A percentile compares a stretch with the other conserved stretches of the same genome.
phyloP scores from a whole-genome alignment of 2,329 filamentous ascomycete genomes.

The Pseudogymnoascus sp. region DNA sequence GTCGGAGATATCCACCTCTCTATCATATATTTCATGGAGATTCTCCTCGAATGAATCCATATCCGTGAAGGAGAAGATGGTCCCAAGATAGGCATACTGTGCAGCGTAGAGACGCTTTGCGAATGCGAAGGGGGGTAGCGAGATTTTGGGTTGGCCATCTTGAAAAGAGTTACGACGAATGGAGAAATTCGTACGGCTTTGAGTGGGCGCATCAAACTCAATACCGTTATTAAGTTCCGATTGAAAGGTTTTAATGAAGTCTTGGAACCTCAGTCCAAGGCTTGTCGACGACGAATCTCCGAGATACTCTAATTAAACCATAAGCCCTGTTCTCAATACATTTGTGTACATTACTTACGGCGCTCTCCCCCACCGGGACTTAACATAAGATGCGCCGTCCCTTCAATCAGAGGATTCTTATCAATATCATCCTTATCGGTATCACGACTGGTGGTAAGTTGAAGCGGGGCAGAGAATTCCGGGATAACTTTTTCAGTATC shows the following conservation, averaged over 20 bases:
- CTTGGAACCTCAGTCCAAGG: conserved; percentile 18
- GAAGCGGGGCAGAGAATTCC: neutral
- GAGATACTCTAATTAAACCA: conserved; percentile 17
- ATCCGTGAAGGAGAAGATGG: conserved; percentile 46
- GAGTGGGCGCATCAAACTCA: conserved; percentile 9
- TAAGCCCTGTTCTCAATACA: neutral
- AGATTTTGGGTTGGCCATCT: neutral
- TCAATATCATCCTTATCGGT: conserved; percentile 9
- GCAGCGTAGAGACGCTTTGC: conserved; percentile 41
- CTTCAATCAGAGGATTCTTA: conserved; percentile 11
- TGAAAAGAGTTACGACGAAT: conserved; percentile 3
- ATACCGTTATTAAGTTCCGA: conserved; percentile 4
- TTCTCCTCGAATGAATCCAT: conserved; percentile 38
- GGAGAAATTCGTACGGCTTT: conserved; percentile 8
- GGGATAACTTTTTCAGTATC: neutral
- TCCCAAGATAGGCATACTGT: conserved; percentile 48
- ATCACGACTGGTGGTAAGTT: conserved; percentile 2
- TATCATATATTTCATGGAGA: conserved; percentile 36
- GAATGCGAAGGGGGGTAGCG: conserved; percentile 40
- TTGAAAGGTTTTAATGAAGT: conserved; percentile 19
- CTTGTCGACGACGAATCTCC: conserved; percentile 22
- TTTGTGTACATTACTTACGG: conserved; percentile 7
- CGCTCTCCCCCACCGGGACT: conserved; percentile 8
- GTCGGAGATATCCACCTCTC: conserved; percentile 34
- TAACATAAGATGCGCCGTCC: conserved; percentile 9